phyloP scores from a whole-genome alignment of 306 rosid genomes.

The Vigna radiata region DNA sequence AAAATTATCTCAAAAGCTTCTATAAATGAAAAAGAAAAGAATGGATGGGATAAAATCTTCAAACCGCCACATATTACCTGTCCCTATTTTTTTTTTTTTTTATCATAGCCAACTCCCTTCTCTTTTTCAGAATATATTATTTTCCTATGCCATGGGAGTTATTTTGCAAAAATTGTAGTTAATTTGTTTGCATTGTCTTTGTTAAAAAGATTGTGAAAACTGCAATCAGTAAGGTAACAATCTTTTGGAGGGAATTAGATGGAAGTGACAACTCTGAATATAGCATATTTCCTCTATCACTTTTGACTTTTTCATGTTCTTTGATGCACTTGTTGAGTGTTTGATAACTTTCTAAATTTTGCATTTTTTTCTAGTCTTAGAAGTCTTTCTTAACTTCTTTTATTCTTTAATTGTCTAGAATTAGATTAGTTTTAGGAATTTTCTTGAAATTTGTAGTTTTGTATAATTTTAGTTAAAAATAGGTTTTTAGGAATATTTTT shows the following conservation, averaged over 20 bases:
- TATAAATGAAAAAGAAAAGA: neutral
- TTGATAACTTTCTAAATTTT: too few species aligned
- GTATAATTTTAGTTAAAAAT: too few species aligned
- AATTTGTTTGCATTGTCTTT: neutral
- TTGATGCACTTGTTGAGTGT: too few species aligned
- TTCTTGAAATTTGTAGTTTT: too few species aligned
- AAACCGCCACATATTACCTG: neutral
- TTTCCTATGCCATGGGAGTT: constrained; percentile 7
- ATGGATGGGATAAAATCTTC: constrained; percentile 5
- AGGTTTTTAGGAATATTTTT: too few species aligned
- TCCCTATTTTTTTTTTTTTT: constrained; percentile 21
- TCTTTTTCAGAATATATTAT: constrained; percentile 11
- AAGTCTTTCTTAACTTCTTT: too few species aligned
- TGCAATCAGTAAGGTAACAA: constrained; percentile 90
- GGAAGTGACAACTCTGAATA: constrained; percentile 30
- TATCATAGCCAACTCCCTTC: neutral
- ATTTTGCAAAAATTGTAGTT: constrained; percentile 23
- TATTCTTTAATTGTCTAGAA: too few species aligned
- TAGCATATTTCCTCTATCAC: constrained; percentile 15
- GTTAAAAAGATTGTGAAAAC: constrained; percentile 85
- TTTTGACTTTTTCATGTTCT: constrained; percentile 45
- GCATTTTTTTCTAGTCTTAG: too few species aligned
- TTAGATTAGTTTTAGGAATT: too few species aligned
- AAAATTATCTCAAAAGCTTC: constrained; percentile 11
- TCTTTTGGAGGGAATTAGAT: constrained; percentile 34